A percentile compares a stretch with the other conserved stretches of the same genome.
These are phyloP conservation scores for Phytophthora colocasiae DNA, from an alignment of 352 stramenopile genomes.

Conservation along the genomic window DNA sequence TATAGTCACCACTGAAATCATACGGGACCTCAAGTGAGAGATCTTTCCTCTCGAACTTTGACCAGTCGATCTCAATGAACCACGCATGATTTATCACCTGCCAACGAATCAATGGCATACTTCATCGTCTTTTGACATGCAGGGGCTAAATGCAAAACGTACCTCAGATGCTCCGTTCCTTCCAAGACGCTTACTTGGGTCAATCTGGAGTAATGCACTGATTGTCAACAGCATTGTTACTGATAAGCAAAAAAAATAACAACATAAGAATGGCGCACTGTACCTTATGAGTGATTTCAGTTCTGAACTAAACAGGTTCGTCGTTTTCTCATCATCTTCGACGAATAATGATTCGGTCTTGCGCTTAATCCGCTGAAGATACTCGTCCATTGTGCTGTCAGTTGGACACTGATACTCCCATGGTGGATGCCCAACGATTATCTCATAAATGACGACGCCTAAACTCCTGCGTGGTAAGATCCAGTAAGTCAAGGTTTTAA, in stretches of 20 bases:
- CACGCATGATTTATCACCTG: constrained; percentile 72
- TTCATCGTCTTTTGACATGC: too few species aligned
- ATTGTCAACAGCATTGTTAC: background rate
- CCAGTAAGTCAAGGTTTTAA: background rate
- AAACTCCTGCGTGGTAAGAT: constrained; percentile 48
- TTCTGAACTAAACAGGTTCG: constrained; percentile 16
- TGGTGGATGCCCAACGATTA: constrained; percentile 63
- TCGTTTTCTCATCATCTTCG: background rate
- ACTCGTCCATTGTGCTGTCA: constrained; percentile 31
- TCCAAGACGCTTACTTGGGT: constrained; percentile 56
- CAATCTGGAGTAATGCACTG: constrained; percentile 34
- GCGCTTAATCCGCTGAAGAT: constrained; percentile 43
- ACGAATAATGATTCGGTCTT: constrained; percentile 14
- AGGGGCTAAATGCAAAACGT: background rate
- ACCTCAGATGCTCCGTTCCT: constrained; percentile 44
- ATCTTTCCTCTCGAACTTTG: constrained; percentile 29
- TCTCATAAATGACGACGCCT: constrained; percentile 81
- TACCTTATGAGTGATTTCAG: constrained; percentile 46
- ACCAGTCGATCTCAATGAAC: constrained; percentile 69
- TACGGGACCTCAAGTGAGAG: constrained; percentile 33
- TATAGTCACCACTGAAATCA: constrained; percentile 44
- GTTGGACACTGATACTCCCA: constrained; percentile 70
- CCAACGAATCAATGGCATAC: background rate
- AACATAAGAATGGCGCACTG: background rate
- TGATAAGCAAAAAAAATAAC: too few species aligned